Base-by-base conservation (phyloP, 2,329 filamentous ascomycete genomes). In the Ilyonectria robusta region DNA sequence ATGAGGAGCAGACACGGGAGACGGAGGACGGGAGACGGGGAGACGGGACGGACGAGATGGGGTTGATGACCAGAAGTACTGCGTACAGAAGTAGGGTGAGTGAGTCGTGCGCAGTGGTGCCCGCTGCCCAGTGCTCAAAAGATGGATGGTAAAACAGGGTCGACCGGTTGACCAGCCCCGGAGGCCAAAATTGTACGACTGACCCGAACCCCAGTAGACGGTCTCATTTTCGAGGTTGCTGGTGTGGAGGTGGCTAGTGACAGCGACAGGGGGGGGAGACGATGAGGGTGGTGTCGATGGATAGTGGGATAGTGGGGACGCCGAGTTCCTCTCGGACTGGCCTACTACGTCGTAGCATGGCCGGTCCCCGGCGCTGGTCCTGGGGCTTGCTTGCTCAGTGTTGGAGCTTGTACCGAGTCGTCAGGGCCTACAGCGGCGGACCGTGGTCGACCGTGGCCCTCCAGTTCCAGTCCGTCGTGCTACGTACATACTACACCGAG, bases 231-330 rank as follows among this genome's bases (percentile, higher is more conserved):
- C 68, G 72, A 74, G 63, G 74, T 75, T 70, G 66, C 71, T 74
- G 73, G 72, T 76, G 74, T 76, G 74, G 74, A 76, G 74, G 74
- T 76, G 74, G 74, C 74, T 75, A 76, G 74, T 76, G 74, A 74
- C 68, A 73, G 71, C 56, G 72, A 73, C 74, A 65, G 74, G 74
- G 74, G 71, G 71, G 58, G 40, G 17, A 17, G 65, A 72, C 70
- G 73, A 74, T 73, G 72, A 73, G 72, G 72, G 72, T 76, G 74
- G 74, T 76, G 74, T 76, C 72, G 74, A 76, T 73, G 69, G 63
- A 65, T 63, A 57, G 74, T 75, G 74, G 69, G 63, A 65, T 63
- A 57, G 74, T 75, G 74, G 74, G 64, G 73, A 72, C 72, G 67
- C 65, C 72, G 66, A 75, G 72, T 61, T 61, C 64, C 53, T 61